These are phyloP conservation scores for Fraxinus latifolia DNA, from an alignment of 305 asterid genomes.

Conservation along the genomic window DNA sequence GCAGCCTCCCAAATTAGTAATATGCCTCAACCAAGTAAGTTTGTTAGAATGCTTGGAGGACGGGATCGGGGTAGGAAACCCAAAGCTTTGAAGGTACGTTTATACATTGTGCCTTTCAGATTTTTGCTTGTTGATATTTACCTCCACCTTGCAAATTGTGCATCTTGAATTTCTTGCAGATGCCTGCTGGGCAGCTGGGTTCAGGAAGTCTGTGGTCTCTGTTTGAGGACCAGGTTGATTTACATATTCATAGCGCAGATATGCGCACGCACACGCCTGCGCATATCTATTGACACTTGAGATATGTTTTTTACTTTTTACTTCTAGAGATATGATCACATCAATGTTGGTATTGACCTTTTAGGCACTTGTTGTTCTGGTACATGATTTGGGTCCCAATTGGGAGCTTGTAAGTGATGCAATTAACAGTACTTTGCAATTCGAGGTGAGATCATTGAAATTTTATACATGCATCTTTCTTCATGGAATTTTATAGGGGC, in stretches of 20 bases:
- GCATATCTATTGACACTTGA: constrained; percentile 16
- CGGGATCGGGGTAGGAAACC: constrained; percentile 69
- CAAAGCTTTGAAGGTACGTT: constrained; percentile 52
- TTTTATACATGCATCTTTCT: constrained; percentile 5
- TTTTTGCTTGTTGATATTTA: constrained; percentile 10
- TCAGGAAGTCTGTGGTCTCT: constrained; percentile 69
- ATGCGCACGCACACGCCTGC: background rate
- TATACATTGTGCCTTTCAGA: constrained; percentile 3
- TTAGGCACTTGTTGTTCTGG: constrained; percentile 81
- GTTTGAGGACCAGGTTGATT: constrained; percentile 74
- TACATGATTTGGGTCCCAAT: constrained; percentile 79
- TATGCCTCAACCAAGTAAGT: constrained; percentile 69
- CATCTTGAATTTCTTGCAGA: constrained; percentile 39
- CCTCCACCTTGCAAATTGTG: constrained; percentile 19
- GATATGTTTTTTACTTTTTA: constrained; percentile 15
- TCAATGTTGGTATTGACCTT: constrained; percentile 11
- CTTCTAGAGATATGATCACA: constrained; percentile 13
- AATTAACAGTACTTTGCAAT: constrained; percentile 63
- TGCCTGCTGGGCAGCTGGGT: constrained; percentile 50
- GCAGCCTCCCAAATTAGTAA: constrained; percentile 83
- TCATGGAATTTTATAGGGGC: constrained; percentile 14
- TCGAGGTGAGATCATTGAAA: constrained; percentile 50
- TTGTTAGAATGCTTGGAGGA: constrained; percentile 60
- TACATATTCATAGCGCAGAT: constrained; percentile 16
- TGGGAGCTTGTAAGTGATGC: constrained; percentile 94